Percentiles rank a stretch among this genome's conserved stretches.
Conservation (phyloP, 257 asterid species). For the Anisodus tanguticus region DNA sequence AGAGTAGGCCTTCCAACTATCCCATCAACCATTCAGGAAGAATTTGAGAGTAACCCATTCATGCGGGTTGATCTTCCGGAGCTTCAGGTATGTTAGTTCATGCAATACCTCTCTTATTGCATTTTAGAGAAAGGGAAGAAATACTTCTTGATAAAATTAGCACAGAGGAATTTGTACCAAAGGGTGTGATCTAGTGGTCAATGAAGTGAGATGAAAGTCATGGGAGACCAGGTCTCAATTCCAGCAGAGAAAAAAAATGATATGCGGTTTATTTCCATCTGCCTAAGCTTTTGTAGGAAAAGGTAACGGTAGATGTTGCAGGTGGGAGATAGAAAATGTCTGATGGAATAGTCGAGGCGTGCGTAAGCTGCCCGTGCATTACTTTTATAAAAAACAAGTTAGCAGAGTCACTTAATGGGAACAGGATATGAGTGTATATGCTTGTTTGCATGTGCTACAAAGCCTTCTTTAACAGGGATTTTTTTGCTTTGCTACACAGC, state of each 20-base stretch:
- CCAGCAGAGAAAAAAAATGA: not conserved
- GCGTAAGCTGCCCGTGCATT: not conserved
- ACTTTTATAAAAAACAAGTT: not conserved
- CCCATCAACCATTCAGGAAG: constrained; percentile 90
- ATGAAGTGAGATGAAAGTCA: not conserved
- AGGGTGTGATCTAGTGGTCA: not conserved
- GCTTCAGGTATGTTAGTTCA: constrained; percentile 66
- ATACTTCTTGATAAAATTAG: not conserved
- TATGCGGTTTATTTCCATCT: not conserved
- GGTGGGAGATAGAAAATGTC: not conserved
- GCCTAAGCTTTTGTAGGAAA: not conserved
- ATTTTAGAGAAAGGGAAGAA: not conserved
- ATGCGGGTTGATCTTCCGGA: constrained; percentile 87
- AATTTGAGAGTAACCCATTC: constrained; percentile 87
- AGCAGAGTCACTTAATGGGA: not conserved
- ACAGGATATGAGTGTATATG: not conserved
- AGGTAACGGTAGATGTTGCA: not conserved
- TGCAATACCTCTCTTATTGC: not conserved
- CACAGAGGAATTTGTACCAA: not conserved
- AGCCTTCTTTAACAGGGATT: not conserved
- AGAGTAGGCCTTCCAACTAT: constrained; percentile 68
- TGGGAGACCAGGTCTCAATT: not conserved
- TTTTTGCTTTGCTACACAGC: constrained; percentile 47
- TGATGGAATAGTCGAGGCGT: not conserved
- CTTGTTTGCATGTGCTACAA: not conserved